Base-by-base conservation (phyloP, 2,329 filamentous ascomycete genomes). In the Claviceps spartinae region DNA sequence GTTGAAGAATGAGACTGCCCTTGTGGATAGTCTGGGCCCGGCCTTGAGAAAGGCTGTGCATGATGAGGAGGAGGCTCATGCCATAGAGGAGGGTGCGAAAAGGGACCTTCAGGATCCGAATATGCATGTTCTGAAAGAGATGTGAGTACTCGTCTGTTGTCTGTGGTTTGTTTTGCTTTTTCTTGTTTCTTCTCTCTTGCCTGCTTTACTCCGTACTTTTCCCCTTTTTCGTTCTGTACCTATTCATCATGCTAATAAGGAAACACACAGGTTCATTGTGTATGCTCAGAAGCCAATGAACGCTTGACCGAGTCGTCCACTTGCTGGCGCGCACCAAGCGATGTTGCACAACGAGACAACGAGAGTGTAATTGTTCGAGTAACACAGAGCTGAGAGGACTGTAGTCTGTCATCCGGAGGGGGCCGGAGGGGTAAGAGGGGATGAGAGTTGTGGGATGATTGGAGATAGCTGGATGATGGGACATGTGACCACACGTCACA, bases 221-320 rank as follows among this genome's bases (percentile, higher is more conserved):
- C 1, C 24, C 24, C 24, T 26, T 26, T 26, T 22, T 22, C 22
- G 22, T 22, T 22, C 22, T 22, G 22, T 22, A 22, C 22, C 22
- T 22, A 22, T 4, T 30, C 16, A 3, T 47, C 30, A 11, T 49
- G 14, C 24, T 42, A 7, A 49, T 42, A 7, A 49, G 3, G 5
- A 45, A 42, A 20, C 20, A 22, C 22, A 13, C 26, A 49, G 50
- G 37, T 48, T 4, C 16, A 16, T 36, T 18, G 11, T 49, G 16
- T 52, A 50, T 46, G 49, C 49, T 26, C 49, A 46, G 22, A 46
- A 46, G 38, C 50, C 50, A 3, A 18, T 14, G 11, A 20, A 38
- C 44, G 38, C 45, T 45, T 52, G 37, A 51, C 24, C 34, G 6
- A 11, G 24, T 8, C 20, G 1, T 8, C 34, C 14, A 8, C 24